Evolutionary conservation across 2,329 filamentous ascomycete genomes (phyloP), one percentile per base, ranked within the genome.

Genomic region (Colletotrichum sp.): DNA sequence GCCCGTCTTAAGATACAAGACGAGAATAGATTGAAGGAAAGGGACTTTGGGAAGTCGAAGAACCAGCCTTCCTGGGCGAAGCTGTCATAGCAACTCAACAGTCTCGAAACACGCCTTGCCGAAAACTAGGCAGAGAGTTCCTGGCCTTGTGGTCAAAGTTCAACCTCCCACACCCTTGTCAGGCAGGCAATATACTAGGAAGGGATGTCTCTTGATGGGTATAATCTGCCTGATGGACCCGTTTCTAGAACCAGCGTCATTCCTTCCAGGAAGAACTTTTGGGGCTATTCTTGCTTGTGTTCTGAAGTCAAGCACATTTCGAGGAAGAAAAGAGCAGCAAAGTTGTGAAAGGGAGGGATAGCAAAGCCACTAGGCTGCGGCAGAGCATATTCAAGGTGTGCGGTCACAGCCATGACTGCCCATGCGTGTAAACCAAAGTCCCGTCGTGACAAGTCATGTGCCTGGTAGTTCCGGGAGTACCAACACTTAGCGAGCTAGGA

Each of bases 401-500:
- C 15, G 25, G 9, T 15, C 34, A 39, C 44, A 52, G 44, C 64
- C 65, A 73, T 69, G 13, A 36, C 64, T 49, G 39, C 39, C 61
- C 29, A 30, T 61, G 44, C 29, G 30, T 22, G 30, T 69, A 62
- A 61, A 76, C 76, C 72, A 69, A 77, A 77, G 64, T 77, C 59
- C 76, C 72, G n/a, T 76, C 69, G 64, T 71, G 76, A 57, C 72
- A 67, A 49, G 76, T 76, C 76, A 77, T 72, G 68, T 76, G 76
- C 65, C 29, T 44, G 34, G 39, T 25, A 30, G 49, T 62, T 34
- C 34, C n/a, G n/a, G 62, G 52, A 22, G 29, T 27, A 29, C 19
- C 22, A 19, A 69, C 69, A 67, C 49, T 55, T 39, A 75, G 72
- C 68, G 66, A 62, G 52, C 72, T 49, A 27, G 72, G 52, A 67